These are phyloP conservation scores for Cladobotryum mycophilum DNA, from an alignment of 2,329 filamentous ascomycete genomes.

Conservation along the genomic window DNA sequence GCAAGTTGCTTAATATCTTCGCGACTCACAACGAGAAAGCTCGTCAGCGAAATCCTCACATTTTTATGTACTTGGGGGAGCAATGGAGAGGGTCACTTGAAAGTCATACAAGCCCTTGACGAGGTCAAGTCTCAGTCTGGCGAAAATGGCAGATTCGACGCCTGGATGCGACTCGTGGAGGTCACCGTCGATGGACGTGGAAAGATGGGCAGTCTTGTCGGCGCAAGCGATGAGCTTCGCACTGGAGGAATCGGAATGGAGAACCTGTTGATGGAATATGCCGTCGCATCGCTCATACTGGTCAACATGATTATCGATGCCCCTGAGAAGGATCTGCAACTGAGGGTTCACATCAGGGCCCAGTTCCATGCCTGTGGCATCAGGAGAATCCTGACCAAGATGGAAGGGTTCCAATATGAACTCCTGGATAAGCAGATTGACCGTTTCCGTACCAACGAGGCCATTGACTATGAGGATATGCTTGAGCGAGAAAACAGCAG, in stretches of 20 bases:
- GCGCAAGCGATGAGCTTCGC: constrained; percentile 91
- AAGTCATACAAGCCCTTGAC: constrained; percentile 90
- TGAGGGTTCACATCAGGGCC: constrained; percentile 88
- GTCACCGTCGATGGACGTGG: constrained; percentile 94
- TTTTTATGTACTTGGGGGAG: constrained; percentile 94
- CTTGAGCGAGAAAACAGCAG: constrained; percentile 86
- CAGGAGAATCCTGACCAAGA: constrained; percentile 89
- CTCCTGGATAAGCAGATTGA: constrained; percentile 98
- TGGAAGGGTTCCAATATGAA: constrained; percentile 98
- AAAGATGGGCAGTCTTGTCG: constrained; percentile 97
- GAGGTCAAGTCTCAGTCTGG: constrained; percentile 80
- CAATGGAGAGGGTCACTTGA: constrained; percentile 75
- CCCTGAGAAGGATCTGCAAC: constrained; percentile 78
- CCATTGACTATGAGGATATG: constrained; percentile 97
- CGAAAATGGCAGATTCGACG: constrained; percentile 93
- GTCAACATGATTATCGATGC: constrained; percentile 97
- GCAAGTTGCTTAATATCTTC: constrained; percentile 83
- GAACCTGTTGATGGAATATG: constrained; percentile 98
- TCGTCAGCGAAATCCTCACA: constrained; percentile 92
- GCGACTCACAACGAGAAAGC: constrained; percentile 82
- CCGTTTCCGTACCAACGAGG: constrained; percentile 85
- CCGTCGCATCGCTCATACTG: constrained; percentile 86
- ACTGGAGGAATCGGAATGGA: constrained; percentile 98
- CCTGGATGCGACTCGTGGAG: constrained; percentile 98
- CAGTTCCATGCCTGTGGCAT: constrained; percentile 95